Base-by-base conservation (phyloP, 2,329 filamentous ascomycete species). In the Corinectria fuckeliana region DNA sequence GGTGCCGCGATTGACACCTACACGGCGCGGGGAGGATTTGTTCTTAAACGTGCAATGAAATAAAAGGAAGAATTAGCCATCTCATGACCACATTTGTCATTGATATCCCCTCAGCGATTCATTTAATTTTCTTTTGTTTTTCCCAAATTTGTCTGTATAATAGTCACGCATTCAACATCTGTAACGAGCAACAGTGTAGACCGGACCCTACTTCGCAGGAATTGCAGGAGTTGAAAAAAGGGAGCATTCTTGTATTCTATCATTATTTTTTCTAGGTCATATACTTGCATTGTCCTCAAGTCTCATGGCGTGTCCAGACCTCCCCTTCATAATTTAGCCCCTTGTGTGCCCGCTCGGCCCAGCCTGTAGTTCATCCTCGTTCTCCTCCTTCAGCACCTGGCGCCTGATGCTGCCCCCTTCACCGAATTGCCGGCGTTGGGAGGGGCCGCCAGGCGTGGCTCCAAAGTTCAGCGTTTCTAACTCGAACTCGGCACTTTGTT, bases 1-100 rank as follows among this genome's bases (percentile, higher is more conserved):
- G 74, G 50, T 87, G 65, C 88, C 88, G 3, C 83, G 82, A 64
- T 69, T 91, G 67, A 91, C 89, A 44, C 89, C 89, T 3, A 88
- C 86, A 56, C 78, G 87, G 60, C 81, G 86, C 48, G 89, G 89
- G 0, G 85, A 88, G 23, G 88, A 91, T 70, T 69, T 91, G 59
- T 88, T 84, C 64, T 69, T 87, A 65, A 82, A 83, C 64, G 83
- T 87, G 61, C 79, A 81, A 60, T 86, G 61, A 41, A 20, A 48
- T 13, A 21, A 50, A 28, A 53, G 20, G 41, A 54, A 14, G n/a
- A 8, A 3, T 36, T 18, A 20, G 30, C 41, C 20, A 47, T 51
- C 20, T 21, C 18, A 16, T 45, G 18, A 41, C 9, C 14, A 49
- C 36, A 44, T 55, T 52, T 64, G 56, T 38, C 23, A 14, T 55